These are phyloP conservation scores for Pichia sp. DNA, from an alignment of 1,139 yeast species.

Conservation along the genomic window DNA sequence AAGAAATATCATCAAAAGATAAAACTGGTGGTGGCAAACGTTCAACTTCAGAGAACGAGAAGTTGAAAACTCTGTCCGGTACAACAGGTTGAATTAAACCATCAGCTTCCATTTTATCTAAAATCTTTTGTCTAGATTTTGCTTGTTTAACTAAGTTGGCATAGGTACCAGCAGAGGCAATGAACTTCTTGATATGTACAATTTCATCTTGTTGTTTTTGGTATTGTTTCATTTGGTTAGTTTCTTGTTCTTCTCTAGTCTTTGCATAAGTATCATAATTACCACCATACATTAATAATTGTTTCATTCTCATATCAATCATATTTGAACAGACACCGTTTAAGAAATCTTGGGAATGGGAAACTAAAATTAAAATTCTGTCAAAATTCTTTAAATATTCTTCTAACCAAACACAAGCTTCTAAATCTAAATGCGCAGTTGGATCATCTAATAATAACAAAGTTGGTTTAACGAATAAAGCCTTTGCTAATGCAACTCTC, in stretches of 20 bases:
- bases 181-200: slow-evolving; percentile 94
- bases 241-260: slow-evolving; percentile 90
- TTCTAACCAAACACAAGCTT: slow-evolving; percentile 99
- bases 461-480: slow-evolving; percentile 80
- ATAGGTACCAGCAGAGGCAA: slow-evolving; percentile 99
- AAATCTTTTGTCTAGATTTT: slow-evolving; percentile 96
- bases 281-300: slow-evolving; percentile 83
- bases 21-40: slow-evolving; percentile 98
- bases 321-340: slow-evolving; percentile 98
- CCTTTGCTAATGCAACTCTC: slow-evolving; percentile 87
- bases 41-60: slow-evolving; percentile 92
- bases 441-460: slow-evolving; percentile 90
- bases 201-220: slow-evolving; percentile 97
- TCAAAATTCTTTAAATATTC: slow-evolving; percentile 94
- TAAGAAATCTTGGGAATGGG: slow-evolving; percentile 98
- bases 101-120: slow-evolving; percentile 99
- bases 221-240: slow-evolving; percentile 97
- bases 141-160: slow-evolving; percentile 99
- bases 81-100: slow-evolving; percentile 93
- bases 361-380: slow-evolving; percentile 86
- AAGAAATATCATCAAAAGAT: slow-evolving; percentile 92
- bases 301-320: slow-evolving; percentile 90
- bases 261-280: slow-evolving; percentile 95
- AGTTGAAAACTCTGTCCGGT: slow-evolving; percentile 87
- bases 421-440: slow-evolving; percentile 98